Conservation (phyloP, 108 stramenopile species). For the Fistulifera solaris region DNA sequence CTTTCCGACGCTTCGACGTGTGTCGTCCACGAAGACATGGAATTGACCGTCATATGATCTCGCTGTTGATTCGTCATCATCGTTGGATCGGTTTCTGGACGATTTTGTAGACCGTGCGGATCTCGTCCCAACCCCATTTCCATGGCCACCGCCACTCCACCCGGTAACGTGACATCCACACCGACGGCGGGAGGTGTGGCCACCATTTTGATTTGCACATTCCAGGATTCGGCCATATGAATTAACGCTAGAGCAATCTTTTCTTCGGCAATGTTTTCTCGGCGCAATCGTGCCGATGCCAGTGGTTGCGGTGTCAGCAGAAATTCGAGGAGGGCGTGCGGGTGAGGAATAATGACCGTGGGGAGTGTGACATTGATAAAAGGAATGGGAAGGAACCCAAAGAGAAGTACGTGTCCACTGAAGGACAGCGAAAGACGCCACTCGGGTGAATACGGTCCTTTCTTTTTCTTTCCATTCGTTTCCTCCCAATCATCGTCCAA, state of each 20-base stretch:
- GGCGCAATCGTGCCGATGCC: slow-evolving; percentile 57
- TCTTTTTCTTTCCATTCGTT: background rate
- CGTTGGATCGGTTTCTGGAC: background rate
- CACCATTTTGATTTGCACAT: slow-evolving; percentile 53
- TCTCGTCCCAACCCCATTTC: slow-evolving; percentile 77
- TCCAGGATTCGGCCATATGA: slow-evolving; percentile 58
- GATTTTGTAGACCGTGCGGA: slow-evolving; percentile 26
- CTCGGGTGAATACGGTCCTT: slow-evolving; percentile 23
- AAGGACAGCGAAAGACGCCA: slow-evolving; percentile 75
- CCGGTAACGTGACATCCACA: slow-evolving; percentile 73
- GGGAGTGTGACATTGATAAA: slow-evolving; percentile 70
- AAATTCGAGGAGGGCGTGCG: slow-evolving; percentile 70
- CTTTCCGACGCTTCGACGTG: slow-evolving; percentile 10
- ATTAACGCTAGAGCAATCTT: slow-evolving; percentile 55
- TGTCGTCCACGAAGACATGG: slow-evolving; percentile 67
- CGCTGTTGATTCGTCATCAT: background rate
- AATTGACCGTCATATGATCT: slow-evolving; percentile 19
- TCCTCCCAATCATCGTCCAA: background rate
- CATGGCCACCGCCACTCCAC: slow-evolving; percentile 66
- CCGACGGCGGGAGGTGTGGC: slow-evolving; percentile 70
- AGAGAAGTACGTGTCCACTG: slow-evolving; percentile 66
- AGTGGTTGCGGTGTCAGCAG: slow-evolving; percentile 68
- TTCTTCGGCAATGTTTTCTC: slow-evolving; percentile 71
- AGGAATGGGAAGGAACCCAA: slow-evolving; percentile 70
- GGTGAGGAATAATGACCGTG: slow-evolving; percentile 81